Evolutionary conservation across 129 eudicot species (phyloP).

Genomic region (Silybum marianum): DNA sequence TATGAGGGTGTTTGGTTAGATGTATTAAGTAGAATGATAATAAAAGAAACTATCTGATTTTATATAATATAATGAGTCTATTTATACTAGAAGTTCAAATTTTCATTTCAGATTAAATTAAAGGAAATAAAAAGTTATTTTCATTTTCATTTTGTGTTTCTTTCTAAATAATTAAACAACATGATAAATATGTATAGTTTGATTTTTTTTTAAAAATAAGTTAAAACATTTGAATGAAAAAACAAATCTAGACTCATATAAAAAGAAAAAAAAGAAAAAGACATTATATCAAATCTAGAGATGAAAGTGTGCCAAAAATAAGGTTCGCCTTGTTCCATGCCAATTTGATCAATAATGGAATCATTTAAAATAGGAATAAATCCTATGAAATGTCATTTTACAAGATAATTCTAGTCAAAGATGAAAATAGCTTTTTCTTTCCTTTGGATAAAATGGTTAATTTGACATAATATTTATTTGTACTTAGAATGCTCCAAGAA

Average conservation of each 20-base stretch:
- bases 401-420: not conserved
- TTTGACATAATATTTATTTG: not conserved
- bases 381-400: constrained; percentile 10
- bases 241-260: too few species aligned
- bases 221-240: not conserved
- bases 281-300: not conserved
- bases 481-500: not conserved
- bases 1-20: not conserved
- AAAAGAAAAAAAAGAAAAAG: not conserved
- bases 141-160: too few species aligned
- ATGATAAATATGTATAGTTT: not conserved
- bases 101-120: too few species aligned
- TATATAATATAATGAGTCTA: too few species aligned
- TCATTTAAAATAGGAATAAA: constrained; percentile 1
- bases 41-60: too few species aligned
- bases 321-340: not conserved
- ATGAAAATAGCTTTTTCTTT: not conserved
- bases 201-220: too few species aligned
- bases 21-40: too few species aligned
- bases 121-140: too few species aligned
- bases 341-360: constrained; percentile 10
- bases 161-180: too few species aligned
- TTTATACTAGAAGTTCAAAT: too few species aligned
- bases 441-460: not conserved
- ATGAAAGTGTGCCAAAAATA: constrained; percentile 12